Conservation (phyloP, 73 alveolate species). For the Paramecium caudatum region DNA sequence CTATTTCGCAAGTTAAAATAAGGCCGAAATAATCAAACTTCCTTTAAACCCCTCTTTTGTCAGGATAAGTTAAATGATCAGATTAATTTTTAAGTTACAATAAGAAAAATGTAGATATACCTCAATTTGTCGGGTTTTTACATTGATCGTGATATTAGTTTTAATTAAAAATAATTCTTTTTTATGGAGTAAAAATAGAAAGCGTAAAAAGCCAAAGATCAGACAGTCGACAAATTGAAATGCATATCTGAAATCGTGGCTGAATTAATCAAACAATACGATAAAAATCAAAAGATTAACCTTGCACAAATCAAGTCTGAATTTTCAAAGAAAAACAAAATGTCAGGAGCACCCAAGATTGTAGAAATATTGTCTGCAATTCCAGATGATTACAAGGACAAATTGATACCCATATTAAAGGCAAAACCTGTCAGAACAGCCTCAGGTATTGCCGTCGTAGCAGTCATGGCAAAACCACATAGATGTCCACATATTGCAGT, state of each 20-base stretch:
- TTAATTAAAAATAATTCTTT: not conserved
- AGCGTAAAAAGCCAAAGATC: slow-evolving; percentile 80
- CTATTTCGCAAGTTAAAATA: not conserved
- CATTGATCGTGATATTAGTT: not conserved
- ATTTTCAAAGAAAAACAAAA: slow-evolving; percentile 90
- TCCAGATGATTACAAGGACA: slow-evolving; percentile 95
- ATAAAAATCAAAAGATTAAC: slow-evolving; percentile 84
- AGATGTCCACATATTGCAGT: slow-evolving; percentile 99
- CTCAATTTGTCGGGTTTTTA: not conserved
- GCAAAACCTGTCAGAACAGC: slow-evolving; percentile 99
- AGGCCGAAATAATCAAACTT: no score
- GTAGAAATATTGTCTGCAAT: slow-evolving; percentile 96
- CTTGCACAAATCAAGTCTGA: slow-evolving; percentile 86
- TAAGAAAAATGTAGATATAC: not conserved
- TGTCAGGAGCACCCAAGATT: slow-evolving; percentile 95
- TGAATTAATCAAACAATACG: slow-evolving; percentile 86
- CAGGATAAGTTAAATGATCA: no score
- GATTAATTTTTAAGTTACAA: not conserved
- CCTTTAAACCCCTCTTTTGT: no score
- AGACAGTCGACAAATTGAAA: slow-evolving; percentile 88
- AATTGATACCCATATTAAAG: slow-evolving; percentile 94
- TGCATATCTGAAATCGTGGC: slow-evolving; percentile 94
- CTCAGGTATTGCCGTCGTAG: slow-evolving; percentile 99
- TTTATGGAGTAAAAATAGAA: slow-evolving; percentile 58
- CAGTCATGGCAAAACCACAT: slow-evolving; percentile 99